phyloP scores from a whole-genome alignment of 208 protist species.

The Crithidia bombi region DNA sequence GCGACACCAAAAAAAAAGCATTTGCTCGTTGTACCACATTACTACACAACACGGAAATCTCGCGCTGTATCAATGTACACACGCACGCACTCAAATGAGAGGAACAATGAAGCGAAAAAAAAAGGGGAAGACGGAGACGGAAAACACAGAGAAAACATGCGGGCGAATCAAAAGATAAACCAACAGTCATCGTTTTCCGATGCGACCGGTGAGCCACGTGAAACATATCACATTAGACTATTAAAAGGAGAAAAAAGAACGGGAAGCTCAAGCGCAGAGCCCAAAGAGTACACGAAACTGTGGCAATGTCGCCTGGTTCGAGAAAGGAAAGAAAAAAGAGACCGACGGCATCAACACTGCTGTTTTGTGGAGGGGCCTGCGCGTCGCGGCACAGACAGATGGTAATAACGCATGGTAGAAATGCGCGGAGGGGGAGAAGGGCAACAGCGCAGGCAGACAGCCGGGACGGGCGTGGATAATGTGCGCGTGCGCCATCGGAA shows the following conservation, averaged over 20 bases:
- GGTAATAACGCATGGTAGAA: background rate
- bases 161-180: too few relatives aligned
- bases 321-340: background rate
- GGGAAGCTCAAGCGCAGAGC: too few relatives aligned
- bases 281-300: too few relatives aligned
- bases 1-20: too few relatives aligned
- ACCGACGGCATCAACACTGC: background rate
- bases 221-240: too few relatives aligned
- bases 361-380: constrained; percentile 6
- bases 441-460: constrained; percentile 2
- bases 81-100: background rate
- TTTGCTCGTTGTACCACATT: too few relatives aligned
- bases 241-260: too few relatives aligned
- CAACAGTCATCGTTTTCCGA: too few relatives aligned
- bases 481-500: constrained; percentile 2
- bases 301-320: too few relatives aligned
- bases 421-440: background rate
- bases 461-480: constrained; percentile 9
- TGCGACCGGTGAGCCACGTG: too few relatives aligned
- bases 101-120: background rate
- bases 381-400: background rate
- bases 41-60: too few relatives aligned
- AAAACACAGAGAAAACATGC: constrained; percentile 1
- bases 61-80: background rate
- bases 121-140: background rate